Evolutionary conservation across 345 rosid species (phyloP), one percentile per base, ranked within the genome.

Genomic region (Eucalyptus regnans): DNA sequence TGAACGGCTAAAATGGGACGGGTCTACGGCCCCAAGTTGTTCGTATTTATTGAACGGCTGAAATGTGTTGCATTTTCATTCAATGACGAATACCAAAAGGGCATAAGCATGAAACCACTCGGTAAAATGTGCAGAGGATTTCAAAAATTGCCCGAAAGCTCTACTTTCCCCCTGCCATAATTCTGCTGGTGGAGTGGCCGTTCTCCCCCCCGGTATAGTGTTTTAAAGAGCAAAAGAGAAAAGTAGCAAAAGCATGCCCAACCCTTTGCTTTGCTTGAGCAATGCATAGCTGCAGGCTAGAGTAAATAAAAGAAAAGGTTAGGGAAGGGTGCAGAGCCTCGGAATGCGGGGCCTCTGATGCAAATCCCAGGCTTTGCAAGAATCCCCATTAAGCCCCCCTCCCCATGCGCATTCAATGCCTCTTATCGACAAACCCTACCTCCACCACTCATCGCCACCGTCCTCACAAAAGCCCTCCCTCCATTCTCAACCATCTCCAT

Each of bases 351-450:
- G 64, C 25, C 41, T 44, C 83, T 84, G 64, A 48, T 86, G 12
- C 46, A 84, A 48, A 60, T 31, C 48, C 48, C 84, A 76, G 83
- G 84, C 84, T 41, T 64, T 66, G 86, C 88, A 68, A 84, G 86
- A 89, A 90, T 87, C 88, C 43, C 52, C 86, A 81, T 60, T 13
- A 58, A 88, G 43, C 5, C 79, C 54, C 29, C 49, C 43, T 64
- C 50, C 86, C 85, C 90, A 90, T 79, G 92, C 43, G 89, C 93
- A 90, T 90, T 88, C 90, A 92, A 88, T 90, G 90, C 87, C 31
- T 87, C 91, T 86, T 41, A 89, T 89, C 88, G 84, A 76, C 84
- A 13, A 89, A 86, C 87, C 91, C 87, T 64, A 71, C 62, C 90
- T 85, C 50, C 86, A 86, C 88, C 86, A 27, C n/a, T 44, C 51